Percentiles rank a stretch among this genome's conserved stretches.
Conservation (phyloP, 495 filamentous ascomycete species). For the Neurospora hispaniola region DNA sequence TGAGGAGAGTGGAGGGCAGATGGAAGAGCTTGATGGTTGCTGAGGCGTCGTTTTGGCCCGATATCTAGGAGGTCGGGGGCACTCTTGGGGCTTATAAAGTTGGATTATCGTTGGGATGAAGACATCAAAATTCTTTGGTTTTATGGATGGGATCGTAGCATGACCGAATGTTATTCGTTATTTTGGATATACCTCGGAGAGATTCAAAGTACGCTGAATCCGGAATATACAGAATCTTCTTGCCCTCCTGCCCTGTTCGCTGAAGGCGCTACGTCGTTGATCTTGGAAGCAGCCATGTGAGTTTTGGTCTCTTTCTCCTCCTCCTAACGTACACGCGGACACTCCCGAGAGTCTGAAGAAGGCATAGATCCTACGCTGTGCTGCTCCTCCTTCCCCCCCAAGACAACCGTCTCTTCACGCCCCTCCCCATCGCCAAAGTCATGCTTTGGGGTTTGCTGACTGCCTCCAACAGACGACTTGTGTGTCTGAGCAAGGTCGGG, state of each 20-base stretch:
- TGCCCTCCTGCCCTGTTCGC: background rate
- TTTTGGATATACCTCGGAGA: background rate
- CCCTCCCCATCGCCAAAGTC: background rate
- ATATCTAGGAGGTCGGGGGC: constrained; percentile 4
- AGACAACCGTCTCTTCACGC: background rate
- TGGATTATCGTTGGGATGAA: background rate
- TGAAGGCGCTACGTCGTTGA: background rate
- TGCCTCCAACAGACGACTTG: background rate
- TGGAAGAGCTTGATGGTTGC: constrained; percentile 26
- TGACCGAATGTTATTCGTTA: background rate
- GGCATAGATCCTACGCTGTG: background rate
- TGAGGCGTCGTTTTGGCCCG: constrained; percentile 27
- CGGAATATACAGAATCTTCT: background rate
- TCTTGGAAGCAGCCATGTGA: background rate
- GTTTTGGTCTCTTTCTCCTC: background rate
- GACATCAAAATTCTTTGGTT: background rate
- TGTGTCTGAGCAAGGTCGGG: background rate
- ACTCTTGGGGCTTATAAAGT: background rate
- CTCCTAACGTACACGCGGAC: background rate
- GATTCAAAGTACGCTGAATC: background rate
- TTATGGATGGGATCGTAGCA: background rate
- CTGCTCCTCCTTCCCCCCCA: background rate
- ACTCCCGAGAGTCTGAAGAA: background rate
- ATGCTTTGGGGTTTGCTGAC: background rate
- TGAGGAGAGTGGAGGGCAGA: constrained; percentile 18